A percentile compares a stretch with the other conserved stretches of the same genome.
Conservation (phyloP, 371 early-diverging fungal genomes). For the Cokeromyces recurvatus region DNA sequence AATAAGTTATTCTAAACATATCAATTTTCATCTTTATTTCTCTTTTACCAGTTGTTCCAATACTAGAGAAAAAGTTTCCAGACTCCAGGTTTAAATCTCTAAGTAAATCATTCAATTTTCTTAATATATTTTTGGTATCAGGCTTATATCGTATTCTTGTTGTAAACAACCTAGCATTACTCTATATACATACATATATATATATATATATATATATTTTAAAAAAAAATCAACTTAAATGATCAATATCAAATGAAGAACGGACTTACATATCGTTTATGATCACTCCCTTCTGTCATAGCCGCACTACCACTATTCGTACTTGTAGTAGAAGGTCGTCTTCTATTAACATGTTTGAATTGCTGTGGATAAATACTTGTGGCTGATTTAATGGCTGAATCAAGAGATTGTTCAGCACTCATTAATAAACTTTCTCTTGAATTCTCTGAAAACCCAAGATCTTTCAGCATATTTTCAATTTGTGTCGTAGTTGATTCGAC, state of each 20-base stretch:
- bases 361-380: conserved; percentile 28
- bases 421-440: conserved; percentile 27
- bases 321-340: conserved; percentile 22
- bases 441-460: conserved; percentile 28
- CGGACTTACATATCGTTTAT: conserved; percentile 15
- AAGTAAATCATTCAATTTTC: conserved; percentile 37
- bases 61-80: conserved; percentile 35
- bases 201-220: too few relatives aligned
- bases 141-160: conserved; percentile 43
- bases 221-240: too few relatives aligned
- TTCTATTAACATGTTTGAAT: conserved; percentile 1
- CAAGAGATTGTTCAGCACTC: conserved; percentile 38
- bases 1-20: too few relatives aligned
- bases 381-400: conserved; percentile 47
- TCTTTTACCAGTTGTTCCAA: conserved; percentile 37
- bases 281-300: conserved; percentile 5
- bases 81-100: conserved; percentile 40
- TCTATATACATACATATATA: too few relatives aligned
- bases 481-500: conserved; percentile 42
- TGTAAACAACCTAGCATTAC: conserved; percentile 14
- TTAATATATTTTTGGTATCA: conserved; percentile 41
- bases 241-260: too few relatives aligned
- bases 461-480: conserved; percentile 42
- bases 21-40: too few relatives aligned
- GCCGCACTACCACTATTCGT: conserved; percentile 23